Evolutionary conservation across 2,329 filamentous ascomycete genomes (phyloP), one percentile per base, ranked within the genome.

Genomic region (Arthrocladium fulminans): DNA sequence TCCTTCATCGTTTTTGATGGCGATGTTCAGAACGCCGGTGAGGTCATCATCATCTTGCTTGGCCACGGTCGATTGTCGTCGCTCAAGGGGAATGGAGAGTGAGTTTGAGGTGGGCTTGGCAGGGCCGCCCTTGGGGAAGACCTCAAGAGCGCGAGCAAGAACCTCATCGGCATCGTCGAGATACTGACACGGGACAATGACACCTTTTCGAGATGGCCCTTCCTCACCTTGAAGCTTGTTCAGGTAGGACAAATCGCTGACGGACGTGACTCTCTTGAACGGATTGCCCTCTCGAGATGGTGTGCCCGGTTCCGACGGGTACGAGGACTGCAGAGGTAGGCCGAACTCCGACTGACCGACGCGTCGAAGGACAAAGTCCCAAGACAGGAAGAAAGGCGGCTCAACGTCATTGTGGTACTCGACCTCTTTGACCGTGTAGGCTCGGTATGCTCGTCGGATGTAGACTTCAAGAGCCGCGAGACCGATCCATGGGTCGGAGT

Each of bases 361-460:
- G 76, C 95, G 97, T 64, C 89, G 83, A 51, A 98, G 81, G 49
- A 88, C 77, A 66, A 98, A 98, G 69, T 97, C 90, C 92, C 92
- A 98, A 9, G 88, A 88, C 34, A 97, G 73, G 54, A 84, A 75
- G 62, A 86, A 95, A 8, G 84, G 81, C 20, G 85, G 74, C 59
- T 94, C 88, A 13, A 65, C 63, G 39, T 88, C 80, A 47, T 84
- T 82, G 61, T 89, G 80, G 66, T 98, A 98, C 60, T 94, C 80
- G 50, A 98, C 84, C 58, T 81, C 75, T 76, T 94, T 89, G 45
- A 98, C 74, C 51, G 86, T 83, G 70, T 98, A 98, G 1, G 92
- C 92, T 74, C 92, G 86, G 73, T 98, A 98, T 12, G 92, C 89
- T 54, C 92, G 87, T 60, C 92, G 89, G 54, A 95, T 83, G 67